A percentile compares a stretch with the other conserved stretches of the same genome.
phyloP scores from a whole-genome alignment of 1,139 yeast species.

The Starmera stellimalicola region DNA sequence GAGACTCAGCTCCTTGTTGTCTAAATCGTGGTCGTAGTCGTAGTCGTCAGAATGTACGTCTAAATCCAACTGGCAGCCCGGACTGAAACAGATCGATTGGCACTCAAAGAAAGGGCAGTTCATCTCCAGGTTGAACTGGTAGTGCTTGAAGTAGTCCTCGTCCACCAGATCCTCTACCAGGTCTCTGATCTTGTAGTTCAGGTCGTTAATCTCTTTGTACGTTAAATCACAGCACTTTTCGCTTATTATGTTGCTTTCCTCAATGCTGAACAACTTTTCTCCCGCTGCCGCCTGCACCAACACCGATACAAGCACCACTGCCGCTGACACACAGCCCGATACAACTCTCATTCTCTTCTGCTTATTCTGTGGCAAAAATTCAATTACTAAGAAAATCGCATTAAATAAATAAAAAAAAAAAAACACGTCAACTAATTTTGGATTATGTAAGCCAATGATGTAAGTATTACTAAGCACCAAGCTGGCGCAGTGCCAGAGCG shows the following conservation, averaged over 20 bases:
- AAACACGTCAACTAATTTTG: no score
- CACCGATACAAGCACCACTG: background rate
- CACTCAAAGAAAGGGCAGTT: constrained; percentile 84
- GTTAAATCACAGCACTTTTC: constrained; percentile 39
- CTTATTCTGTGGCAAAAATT: constrained; percentile 2
- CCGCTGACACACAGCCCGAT: no score
- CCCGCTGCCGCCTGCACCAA: constrained; percentile 5
- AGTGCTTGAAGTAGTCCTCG: constrained; percentile 74
- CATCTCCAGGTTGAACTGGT: constrained; percentile 76
- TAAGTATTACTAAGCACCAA: no score
- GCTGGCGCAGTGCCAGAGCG: no score
- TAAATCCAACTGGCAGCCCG: constrained; percentile 89
- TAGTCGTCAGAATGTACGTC: constrained; percentile 37
- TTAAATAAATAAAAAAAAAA: no score
- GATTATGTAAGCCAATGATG: no score
- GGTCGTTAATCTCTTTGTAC: constrained; percentile 39
- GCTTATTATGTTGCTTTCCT: constrained; percentile 23
- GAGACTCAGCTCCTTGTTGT: constrained; percentile 61
- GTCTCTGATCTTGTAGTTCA: constrained; percentile 44
- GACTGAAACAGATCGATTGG: constrained; percentile 79
- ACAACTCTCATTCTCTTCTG: no score
- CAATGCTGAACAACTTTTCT: constrained; percentile 24
- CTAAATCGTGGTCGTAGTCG: constrained; percentile 61
- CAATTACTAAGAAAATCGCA: background rate
- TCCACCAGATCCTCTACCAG: constrained; percentile 46